phyloP scores from a whole-genome alignment of 345 rosid genomes.

The Salix exigua region DNA sequence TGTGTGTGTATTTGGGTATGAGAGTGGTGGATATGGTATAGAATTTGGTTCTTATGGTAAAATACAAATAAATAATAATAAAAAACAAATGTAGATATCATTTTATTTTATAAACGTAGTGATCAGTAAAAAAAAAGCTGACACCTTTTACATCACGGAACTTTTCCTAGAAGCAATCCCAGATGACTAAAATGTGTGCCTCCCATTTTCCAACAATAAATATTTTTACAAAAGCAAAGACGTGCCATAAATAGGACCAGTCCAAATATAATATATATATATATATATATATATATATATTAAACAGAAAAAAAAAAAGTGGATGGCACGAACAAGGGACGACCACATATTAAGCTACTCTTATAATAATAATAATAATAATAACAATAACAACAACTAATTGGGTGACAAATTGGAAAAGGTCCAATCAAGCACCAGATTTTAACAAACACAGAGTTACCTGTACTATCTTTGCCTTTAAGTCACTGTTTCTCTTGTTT shows the following conservation, averaged over 20 bases:
- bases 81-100: no score
- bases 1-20: no score
- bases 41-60: no score
- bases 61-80: no score
- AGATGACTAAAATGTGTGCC: neutral
- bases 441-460: neutral
- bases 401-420: neutral
- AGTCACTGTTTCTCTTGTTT: no score
- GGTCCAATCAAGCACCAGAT: neutral
- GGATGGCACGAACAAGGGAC: neutral
- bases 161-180: neutral
- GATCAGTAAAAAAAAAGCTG: neutral
- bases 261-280: no score
- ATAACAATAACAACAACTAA: no score
- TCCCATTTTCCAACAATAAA: neutral
- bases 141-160: neutral
- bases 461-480: neutral
- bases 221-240: neutral
- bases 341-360: neutral
- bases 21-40: no score
- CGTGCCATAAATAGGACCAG: neutral
- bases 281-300: no score
- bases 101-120: no score
- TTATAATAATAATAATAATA: no score
- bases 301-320: neutral